These are phyloP conservation scores for Cronartium quercuum DNA, from an alignment of 1,284 basidiomycete species.

Conservation along the genomic window DNA sequence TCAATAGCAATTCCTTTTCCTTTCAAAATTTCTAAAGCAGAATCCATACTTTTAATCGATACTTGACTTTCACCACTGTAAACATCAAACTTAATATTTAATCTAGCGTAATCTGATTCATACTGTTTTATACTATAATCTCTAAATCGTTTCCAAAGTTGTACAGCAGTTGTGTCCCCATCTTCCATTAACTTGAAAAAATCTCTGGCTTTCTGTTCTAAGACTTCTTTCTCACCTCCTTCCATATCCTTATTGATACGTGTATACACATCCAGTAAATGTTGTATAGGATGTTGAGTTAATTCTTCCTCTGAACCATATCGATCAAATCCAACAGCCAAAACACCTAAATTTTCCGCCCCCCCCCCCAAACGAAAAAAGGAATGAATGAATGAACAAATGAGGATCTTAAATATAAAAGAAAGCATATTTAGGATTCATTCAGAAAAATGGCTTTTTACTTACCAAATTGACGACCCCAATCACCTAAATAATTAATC, in stretches of 20 bases:
- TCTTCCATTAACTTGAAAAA: conserved; percentile 98
- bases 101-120: conserved; percentile 75
- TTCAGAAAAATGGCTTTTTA: background rate
- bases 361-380: background rate
- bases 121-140: conserved; percentile 87
- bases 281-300: conserved; percentile 83
- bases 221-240: conserved; percentile 42
- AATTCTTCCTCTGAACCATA: conserved; percentile 82
- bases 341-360: conserved; percentile 63
- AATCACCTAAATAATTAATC: conserved; percentile 71
- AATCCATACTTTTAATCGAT: conserved; percentile 67
- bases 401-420: background rate
- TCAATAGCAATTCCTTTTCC: conserved; percentile 57
- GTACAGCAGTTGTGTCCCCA: conserved; percentile 72
- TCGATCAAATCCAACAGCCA: conserved; percentile 85
- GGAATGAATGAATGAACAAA: background rate
- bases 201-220: conserved; percentile 71
- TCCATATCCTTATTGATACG: conserved; percentile 78
- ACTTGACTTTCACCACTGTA: conserved; percentile 93
- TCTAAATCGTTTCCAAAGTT: conserved; percentile 88
- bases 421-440: background rate
- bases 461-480: conserved; percentile 53
- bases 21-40: conserved; percentile 61
- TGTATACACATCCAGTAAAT: conserved; percentile 91
- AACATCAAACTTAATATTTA: conserved; percentile 89